phyloP scores from a whole-genome alignment of 2,329 filamentous ascomycete species.

The Pseudogymnoascus sp. region DNA sequence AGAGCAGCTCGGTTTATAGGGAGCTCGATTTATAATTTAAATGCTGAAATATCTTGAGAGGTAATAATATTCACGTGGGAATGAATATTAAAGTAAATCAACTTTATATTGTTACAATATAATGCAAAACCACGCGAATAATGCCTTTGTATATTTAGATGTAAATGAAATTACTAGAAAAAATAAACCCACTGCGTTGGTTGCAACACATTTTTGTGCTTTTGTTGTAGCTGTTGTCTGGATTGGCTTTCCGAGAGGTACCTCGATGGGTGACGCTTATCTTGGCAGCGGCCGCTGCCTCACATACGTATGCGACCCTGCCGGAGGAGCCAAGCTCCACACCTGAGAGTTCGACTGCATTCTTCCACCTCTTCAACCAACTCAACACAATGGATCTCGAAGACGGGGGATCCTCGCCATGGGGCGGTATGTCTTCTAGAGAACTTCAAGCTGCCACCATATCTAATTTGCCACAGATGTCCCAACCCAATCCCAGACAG shows the following conservation, averaged over 20 bases:
- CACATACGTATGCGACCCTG: slow-evolving; percentile 6
- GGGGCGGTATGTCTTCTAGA: slow-evolving; percentile 33
- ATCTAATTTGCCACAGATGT: slow-evolving; percentile 29
- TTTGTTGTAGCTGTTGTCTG: background rate
- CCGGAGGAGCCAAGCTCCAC: slow-evolving; percentile 2
- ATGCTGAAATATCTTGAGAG: background rate
- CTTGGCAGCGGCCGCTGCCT: slow-evolving; percentile 7
- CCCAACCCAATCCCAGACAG: slow-evolving; percentile 32
- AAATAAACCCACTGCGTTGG: background rate
- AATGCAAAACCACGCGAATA: background rate
- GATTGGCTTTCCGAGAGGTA: background rate
- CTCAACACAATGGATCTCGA: slow-evolving; percentile 34
- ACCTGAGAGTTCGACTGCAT: slow-evolving; percentile 4
- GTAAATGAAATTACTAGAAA: background rate
- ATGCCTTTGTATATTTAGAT: background rate
- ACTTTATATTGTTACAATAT: background rate
- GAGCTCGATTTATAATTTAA: background rate
- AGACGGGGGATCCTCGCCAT: slow-evolving; percentile 38
- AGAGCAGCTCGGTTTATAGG: background rate
- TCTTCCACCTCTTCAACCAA: slow-evolving; percentile 7
- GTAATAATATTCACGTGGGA: background rate
- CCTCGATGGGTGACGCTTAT: slow-evolving; percentile 2
- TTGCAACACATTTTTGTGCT: background rate
- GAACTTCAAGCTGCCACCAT: slow-evolving; percentile 10
- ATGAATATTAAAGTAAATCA: background rate